These are phyloP conservation scores for Pelargonium myrrhifolium DNA, from an alignment of 441 rosid genomes.

Conservation along the genomic window DNA sequence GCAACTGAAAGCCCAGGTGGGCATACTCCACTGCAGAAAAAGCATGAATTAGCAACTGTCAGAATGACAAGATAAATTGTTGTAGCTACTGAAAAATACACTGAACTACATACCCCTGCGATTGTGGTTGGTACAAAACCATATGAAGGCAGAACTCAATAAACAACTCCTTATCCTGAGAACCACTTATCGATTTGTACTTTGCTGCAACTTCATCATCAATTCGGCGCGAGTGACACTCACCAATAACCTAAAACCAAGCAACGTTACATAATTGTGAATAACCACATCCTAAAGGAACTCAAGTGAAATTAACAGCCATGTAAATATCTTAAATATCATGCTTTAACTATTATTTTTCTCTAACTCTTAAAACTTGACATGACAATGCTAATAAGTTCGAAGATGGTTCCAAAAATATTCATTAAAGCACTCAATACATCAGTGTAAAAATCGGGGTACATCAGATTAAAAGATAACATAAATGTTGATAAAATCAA, in stretches of 20 bases:
- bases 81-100: background rate
- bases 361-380: too few relatives aligned
- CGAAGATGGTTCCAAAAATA: too few relatives aligned
- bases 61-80: conserved; percentile 7
- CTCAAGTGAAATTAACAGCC: too few relatives aligned
- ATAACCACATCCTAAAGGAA: too few relatives aligned
- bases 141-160: conserved; percentile 76
- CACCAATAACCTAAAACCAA: conserved; percentile 72
- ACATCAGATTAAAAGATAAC: too few relatives aligned
- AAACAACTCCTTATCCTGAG: conserved; percentile 59
- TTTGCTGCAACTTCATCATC: conserved; percentile 57
- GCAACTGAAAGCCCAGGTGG: conserved; percentile 79
- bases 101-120: conserved; percentile 57
- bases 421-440: too few relatives aligned
- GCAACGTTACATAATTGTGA: conserved; percentile 8
- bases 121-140: conserved; percentile 57
- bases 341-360: too few relatives aligned
- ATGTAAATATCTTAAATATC: too few relatives aligned
- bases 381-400: too few relatives aligned
- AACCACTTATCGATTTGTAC: conserved; percentile 44
- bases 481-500: too few relatives aligned
- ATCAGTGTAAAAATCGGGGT: too few relatives aligned
- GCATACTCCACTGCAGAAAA: conserved; percentile 60
- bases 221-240: conserved; percentile 64
- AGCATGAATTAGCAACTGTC: conserved; percentile 20